phyloP scores from a whole-genome alignment of 2,329 filamentous ascomycete genomes.

The Paecilomyces formosus region DNA sequence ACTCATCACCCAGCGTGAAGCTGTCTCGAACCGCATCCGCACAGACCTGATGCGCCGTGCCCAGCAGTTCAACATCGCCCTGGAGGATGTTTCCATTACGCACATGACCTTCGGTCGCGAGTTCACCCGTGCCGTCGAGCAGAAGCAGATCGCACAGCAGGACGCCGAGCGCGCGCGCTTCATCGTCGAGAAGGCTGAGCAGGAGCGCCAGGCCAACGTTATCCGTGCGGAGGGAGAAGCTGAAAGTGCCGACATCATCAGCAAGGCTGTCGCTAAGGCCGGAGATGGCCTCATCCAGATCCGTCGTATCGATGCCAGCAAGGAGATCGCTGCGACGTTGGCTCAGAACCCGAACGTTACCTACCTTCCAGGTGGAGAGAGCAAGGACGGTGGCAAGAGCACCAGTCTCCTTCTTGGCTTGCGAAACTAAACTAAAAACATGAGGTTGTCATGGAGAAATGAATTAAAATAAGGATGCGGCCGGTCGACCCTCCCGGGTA shows the following conservation, averaged over 20 bases:
- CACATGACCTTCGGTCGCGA: constrained; percentile 99
- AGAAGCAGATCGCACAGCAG: constrained; percentile 99
- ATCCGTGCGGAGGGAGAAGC: constrained; percentile 97
- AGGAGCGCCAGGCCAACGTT: constrained; percentile 97
- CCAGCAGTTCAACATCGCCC: constrained; percentile 95
- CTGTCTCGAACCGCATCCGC: constrained; percentile 90
- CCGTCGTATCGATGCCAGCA: constrained; percentile 91
- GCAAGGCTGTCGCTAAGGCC: constrained; percentile 83
- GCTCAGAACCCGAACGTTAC: constrained; percentile 90
- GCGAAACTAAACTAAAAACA: constrained; percentile 40
- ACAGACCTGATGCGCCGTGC: constrained; percentile 87
- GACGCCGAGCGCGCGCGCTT: constrained; percentile 95
- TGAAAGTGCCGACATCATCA: constrained; percentile 92
- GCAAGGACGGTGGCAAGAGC: constrained; percentile 52
- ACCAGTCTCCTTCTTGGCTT: constrained; percentile 62
- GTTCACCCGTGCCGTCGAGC: constrained; percentile 97
- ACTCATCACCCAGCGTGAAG: constrained; percentile 97
- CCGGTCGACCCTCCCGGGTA: background rate
- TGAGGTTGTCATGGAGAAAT: background rate
- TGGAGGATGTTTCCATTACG: constrained; percentile 98
- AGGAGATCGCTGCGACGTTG: constrained; percentile 88
- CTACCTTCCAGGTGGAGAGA: constrained; percentile 67
- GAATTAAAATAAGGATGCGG: background rate
- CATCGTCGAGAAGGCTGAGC: constrained; percentile 97
- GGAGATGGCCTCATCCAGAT: constrained; percentile 95